phyloP scores from a whole-genome alignment of 2,329 filamentous ascomycete genomes.

The Coleophoma eucalyptorum region DNA sequence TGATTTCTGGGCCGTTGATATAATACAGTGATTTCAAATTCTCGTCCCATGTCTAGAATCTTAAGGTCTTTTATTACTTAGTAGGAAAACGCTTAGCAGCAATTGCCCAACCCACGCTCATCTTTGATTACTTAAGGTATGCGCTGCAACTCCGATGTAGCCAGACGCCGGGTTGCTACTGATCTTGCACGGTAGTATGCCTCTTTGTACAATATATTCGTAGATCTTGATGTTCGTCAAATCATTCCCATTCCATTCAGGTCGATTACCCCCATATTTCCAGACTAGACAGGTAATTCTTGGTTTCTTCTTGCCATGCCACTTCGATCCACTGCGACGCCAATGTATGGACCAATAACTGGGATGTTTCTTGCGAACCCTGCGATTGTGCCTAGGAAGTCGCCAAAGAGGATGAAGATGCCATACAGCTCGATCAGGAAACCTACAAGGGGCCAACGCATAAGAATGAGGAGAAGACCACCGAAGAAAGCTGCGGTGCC shows the following conservation, averaged over 20 bases:
- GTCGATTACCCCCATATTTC: not conserved
- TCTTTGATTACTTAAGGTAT: too few species aligned
- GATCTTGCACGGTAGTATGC: too few species aligned
- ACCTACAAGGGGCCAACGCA: constrained; percentile 87
- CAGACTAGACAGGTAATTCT: constrained; percentile 68
- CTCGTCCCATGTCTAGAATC: too few species aligned
- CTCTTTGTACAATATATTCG: too few species aligned
- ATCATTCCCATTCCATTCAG: not conserved
- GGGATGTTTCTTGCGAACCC: constrained; percentile 83
- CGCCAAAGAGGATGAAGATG: constrained; percentile 89
- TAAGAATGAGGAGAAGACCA: constrained; percentile 79
- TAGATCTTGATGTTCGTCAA: not conserved
- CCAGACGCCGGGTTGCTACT: too few species aligned
- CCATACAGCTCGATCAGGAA: constrained; percentile 92
- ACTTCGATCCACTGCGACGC: constrained; percentile 65
- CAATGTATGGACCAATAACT: constrained; percentile 82
- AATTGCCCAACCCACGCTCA: too few species aligned
- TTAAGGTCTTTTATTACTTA: too few species aligned
- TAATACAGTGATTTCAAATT: too few species aligned
- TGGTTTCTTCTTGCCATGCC: constrained; percentile 69
- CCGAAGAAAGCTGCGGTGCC: constrained; percentile 84
- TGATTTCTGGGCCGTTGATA: too few species aligned
- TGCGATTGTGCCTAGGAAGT: constrained; percentile 91
- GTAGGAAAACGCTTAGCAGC: too few species aligned
- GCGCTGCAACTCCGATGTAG: too few species aligned